Evolutionary conservation across 345 rosid species (phyloP).

Genomic region (Ceriops zippeliana): DNA sequence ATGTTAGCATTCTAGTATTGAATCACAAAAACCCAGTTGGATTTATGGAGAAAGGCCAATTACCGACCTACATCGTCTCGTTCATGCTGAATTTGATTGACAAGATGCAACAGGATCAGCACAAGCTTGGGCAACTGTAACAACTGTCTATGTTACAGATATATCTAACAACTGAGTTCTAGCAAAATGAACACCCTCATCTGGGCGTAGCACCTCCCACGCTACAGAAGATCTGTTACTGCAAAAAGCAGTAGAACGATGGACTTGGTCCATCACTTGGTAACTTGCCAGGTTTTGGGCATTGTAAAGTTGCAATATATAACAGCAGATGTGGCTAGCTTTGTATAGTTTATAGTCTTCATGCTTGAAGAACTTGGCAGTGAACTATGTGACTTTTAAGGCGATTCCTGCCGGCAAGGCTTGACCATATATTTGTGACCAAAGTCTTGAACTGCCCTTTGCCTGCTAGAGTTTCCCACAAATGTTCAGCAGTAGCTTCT

Average conservation of each 20-base stretch:
- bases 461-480: constrained; percentile 64
- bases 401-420: constrained; percentile 61
- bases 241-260: too few relatives aligned
- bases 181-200: constrained; percentile 23
- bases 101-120: background rate
- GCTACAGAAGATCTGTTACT: background rate
- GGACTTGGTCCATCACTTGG: background rate
- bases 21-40: too few relatives aligned
- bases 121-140: constrained; percentile 13
- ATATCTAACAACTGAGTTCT: constrained; percentile 12
- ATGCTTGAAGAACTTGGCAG: constrained; percentile 74
- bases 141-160: constrained; percentile 23
- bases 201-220: background rate
- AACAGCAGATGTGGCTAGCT: background rate
- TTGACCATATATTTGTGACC: constrained; percentile 65
- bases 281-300: background rate
- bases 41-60: constrained; percentile 14
- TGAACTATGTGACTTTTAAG: constrained; percentile 70
- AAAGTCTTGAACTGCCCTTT: constrained; percentile 64
- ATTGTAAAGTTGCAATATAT: background rate
- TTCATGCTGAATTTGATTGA: constrained; percentile 1
- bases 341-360: constrained; percentile 8
- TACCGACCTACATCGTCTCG: constrained; percentile 20
- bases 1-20: too few relatives aligned
- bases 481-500: constrained; percentile 48